These are phyloP conservation scores for Albifimbria verrucaria DNA, from an alignment of 2,329 filamentous ascomycete species.

Conservation along the genomic window DNA sequence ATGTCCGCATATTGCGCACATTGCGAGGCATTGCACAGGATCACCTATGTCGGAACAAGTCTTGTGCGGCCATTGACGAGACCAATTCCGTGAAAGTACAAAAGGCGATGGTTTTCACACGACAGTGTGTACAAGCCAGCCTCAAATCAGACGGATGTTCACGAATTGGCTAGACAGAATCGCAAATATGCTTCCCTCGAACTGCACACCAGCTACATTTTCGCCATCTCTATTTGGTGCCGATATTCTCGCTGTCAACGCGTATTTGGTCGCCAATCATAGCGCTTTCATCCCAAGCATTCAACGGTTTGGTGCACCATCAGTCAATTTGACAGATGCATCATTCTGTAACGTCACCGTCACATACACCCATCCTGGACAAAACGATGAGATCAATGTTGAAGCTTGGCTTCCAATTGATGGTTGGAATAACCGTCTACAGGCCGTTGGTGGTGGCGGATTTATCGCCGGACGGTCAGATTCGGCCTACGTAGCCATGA, in stretches of 20 bases:
- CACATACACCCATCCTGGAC: constrained; percentile 12
- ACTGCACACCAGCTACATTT: not conserved
- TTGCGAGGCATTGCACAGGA: too few relatives aligned
- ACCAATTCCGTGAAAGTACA: too few relatives aligned
- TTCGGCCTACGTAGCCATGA: constrained; percentile 1
- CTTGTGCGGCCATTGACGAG: too few relatives aligned
- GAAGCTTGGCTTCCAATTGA: constrained; percentile 8
- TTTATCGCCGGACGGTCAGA: constrained; percentile 7
- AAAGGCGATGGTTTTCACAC: too few relatives aligned
- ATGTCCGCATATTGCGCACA: too few relatives aligned
- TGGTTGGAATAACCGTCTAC: constrained; percentile 13
- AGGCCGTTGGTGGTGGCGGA: constrained; percentile 12
- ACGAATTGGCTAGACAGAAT: too few relatives aligned
- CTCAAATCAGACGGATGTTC: too few relatives aligned
- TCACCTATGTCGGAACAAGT: too few relatives aligned
- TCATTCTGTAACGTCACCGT: constrained; percentile 9
- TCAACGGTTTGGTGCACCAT: not conserved
- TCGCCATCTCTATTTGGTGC: not conserved
- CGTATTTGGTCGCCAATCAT: not conserved
- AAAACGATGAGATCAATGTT: constrained; percentile 10
- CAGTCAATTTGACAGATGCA: not conserved
- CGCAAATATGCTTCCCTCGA: too few relatives aligned
- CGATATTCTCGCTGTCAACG: not conserved
- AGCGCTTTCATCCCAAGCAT: not conserved
- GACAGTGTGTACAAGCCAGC: too few relatives aligned